phyloP scores from a whole-genome alignment of 495 filamentous ascomycete species.

The Daldinia vernicosa region DNA sequence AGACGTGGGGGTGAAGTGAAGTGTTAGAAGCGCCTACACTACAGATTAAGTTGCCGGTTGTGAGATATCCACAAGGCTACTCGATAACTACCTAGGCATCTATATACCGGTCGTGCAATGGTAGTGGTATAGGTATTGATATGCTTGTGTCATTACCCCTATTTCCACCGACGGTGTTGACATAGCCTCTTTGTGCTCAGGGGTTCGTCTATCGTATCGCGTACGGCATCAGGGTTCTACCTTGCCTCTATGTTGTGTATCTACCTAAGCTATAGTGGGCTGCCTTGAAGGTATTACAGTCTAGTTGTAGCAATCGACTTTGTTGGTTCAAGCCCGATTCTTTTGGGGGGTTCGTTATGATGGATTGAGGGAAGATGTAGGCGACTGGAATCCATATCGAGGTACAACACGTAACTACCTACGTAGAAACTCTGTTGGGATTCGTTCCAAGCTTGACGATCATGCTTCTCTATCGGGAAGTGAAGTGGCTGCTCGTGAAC shows the following conservation, averaged over 20 bases:
- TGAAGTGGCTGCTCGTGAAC: background rate
- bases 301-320: background rate
- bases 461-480: background rate
- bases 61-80: background rate
- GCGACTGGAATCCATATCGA: background rate
- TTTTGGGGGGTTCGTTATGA: background rate
- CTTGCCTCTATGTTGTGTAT: background rate
- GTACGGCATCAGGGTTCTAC: background rate
- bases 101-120: no score
- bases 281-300: background rate
- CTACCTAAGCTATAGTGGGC: no score
- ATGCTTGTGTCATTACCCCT: background rate
- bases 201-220: background rate
- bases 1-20: background rate
- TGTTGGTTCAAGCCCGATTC: background rate
- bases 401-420: background rate
- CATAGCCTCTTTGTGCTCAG: background rate
- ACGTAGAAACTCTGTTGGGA: background rate
- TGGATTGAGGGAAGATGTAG: background rate
- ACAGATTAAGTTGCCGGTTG: background rate
- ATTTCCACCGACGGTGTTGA: background rate
- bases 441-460: background rate
- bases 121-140: background rate
- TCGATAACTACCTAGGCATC: no score
- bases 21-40: background rate